Evolutionary conservation across 495 filamentous ascomycete genomes (phyloP).

Genomic region (Aspergillus taichungensis): DNA sequence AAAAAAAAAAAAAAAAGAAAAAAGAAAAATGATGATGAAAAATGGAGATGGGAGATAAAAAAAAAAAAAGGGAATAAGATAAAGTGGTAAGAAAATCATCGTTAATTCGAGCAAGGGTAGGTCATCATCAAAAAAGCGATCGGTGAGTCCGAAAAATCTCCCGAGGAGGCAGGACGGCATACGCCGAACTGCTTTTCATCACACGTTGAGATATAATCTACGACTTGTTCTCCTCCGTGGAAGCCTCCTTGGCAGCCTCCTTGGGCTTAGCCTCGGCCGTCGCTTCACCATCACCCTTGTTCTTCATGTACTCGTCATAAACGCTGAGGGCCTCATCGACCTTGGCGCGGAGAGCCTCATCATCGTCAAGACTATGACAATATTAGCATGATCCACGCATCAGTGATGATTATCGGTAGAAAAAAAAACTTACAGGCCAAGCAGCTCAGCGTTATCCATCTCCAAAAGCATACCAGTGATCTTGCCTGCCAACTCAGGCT

Average conservation of each 20-base stretch:
- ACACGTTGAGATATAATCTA: constrained; percentile 23
- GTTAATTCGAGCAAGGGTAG: constrained; percentile 26
- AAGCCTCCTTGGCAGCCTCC: constrained; percentile 35
- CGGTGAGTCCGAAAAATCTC: constrained; percentile 25
- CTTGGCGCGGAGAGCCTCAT: constrained; percentile 81
- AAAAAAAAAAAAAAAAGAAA: constrained; percentile 5
- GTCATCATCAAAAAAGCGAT: constrained; percentile 34
- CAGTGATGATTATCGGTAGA: background rate
- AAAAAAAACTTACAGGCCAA: constrained; percentile 76
- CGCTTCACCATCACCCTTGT: constrained; percentile 38
- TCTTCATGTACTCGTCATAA: constrained; percentile 98
- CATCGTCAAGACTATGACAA: constrained; percentile 71
- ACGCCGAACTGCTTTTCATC: constrained; percentile 7
- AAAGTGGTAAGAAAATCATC: constrained; percentile 16
- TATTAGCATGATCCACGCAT: constrained; percentile 16
- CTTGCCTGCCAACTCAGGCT: constrained; percentile 95
- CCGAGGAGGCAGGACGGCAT: constrained; percentile 19
- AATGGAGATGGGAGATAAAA: constrained; percentile 13
- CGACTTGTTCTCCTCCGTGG: constrained; percentile 41
- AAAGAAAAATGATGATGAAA: constrained; percentile 7
- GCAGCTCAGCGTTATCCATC: constrained; percentile 92
- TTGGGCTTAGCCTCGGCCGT: constrained; percentile 33
- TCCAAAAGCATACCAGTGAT: constrained; percentile 99
- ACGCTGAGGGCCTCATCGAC: constrained; percentile 94
- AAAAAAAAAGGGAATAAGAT: constrained; percentile 19